These are phyloP conservation scores for Neoboletus magnificus DNA, from an alignment of 768 basidiomycete species.

Conservation along the genomic window DNA sequence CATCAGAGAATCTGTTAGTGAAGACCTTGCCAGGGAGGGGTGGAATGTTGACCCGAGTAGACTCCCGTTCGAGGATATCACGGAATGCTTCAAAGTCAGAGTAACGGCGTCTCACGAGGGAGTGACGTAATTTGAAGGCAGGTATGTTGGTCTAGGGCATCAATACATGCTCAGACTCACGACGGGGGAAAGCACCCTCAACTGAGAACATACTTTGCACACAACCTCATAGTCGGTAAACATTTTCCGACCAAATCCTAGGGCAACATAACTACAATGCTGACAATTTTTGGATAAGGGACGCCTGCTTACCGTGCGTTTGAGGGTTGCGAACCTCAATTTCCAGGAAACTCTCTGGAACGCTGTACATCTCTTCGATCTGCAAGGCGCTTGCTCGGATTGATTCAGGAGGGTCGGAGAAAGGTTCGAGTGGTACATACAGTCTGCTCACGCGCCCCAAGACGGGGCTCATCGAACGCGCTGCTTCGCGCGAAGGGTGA, in stretches of 20 bases:
- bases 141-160: constrained; percentile 88
- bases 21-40: constrained; percentile 97
- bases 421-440: constrained; percentile 32
- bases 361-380: constrained; percentile 98
- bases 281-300: background rate
- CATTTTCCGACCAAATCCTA: constrained; percentile 95
- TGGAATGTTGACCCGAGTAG: constrained; percentile 96
- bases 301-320: constrained; percentile 69
- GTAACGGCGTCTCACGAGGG: constrained; percentile 82
- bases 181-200: background rate
- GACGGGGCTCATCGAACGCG: constrained; percentile 52
- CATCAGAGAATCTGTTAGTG: constrained; percentile 96
- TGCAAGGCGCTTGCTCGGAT: constrained; percentile 40
- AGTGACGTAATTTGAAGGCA: constrained; percentile 96
- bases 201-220: constrained; percentile 65
- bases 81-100: constrained; percentile 96
- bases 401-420: constrained; percentile 23
- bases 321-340: constrained; percentile 97
- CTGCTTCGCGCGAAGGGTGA: constrained; percentile 64
- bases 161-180: background rate
- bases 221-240: constrained; percentile 99
- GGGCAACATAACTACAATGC: background rate
- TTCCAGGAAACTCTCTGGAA: constrained; percentile 95
- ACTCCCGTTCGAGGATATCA: constrained; percentile 96
- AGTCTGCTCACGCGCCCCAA: constrained; percentile 54